Evolutionary conservation across 2,329 filamentous ascomycete genomes (phyloP).

Genomic region (Chaetomiaceae sp.): DNA sequence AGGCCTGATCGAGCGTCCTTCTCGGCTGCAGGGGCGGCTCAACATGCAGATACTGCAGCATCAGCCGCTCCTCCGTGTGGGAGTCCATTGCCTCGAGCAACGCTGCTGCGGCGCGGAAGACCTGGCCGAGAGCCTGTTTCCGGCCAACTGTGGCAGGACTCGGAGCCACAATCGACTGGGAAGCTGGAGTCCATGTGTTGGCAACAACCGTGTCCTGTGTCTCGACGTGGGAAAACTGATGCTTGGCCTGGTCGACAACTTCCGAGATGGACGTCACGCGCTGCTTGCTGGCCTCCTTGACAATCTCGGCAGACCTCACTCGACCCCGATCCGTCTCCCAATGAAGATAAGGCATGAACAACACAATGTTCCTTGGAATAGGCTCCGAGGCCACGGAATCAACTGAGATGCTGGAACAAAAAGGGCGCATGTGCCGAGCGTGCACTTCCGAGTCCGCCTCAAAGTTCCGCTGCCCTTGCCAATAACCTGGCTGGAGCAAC

Average conservation of each 20-base stretch:
- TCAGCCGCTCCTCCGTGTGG: constrained; percentile 33
- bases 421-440: constrained; percentile 34
- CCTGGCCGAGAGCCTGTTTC: constrained; percentile 24
- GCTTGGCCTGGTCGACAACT: constrained; percentile 18
- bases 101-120: constrained; percentile 32
- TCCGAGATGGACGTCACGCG: constrained; percentile 17
- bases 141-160: background rate
- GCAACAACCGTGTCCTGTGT: constrained; percentile 11
- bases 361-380: constrained; percentile 26
- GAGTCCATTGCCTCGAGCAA: constrained; percentile 35
- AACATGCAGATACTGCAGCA: constrained; percentile 31
- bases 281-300: constrained; percentile 16
- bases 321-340: constrained; percentile 37
- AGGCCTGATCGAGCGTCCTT: constrained; percentile 43
- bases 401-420: constrained; percentile 32
- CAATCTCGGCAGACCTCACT: constrained; percentile 29
- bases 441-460: constrained; percentile 26
- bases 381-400: constrained; percentile 4
- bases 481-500: constrained; percentile 25
- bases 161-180: background rate
- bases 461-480: constrained; percentile 34
- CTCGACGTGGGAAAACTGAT: constrained; percentile 13
- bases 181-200: background rate
- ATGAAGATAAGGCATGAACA: constrained; percentile 34
- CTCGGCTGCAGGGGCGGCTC: constrained; percentile 39